Evolutionary conservation across 768 basidiomycete species (phyloP).

Genomic region (Lactarius quietus): DNA sequence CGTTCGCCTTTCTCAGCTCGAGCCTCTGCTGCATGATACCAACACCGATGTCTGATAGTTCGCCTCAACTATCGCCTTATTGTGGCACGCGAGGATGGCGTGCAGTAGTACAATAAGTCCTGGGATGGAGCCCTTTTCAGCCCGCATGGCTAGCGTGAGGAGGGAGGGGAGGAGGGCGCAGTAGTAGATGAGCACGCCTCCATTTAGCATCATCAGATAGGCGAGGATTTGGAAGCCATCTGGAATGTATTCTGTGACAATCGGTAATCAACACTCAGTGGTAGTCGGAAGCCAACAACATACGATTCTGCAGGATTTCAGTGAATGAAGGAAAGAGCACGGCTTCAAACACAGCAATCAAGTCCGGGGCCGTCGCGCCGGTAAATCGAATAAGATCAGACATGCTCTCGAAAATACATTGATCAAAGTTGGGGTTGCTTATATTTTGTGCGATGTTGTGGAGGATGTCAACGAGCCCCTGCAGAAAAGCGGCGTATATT

Average conservation of each 20-base stretch:
- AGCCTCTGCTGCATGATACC: slow-evolving; percentile 85
- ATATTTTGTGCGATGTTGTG: slow-evolving; percentile 92
- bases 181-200: slow-evolving; percentile 70
- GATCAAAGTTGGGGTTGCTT: slow-evolving; percentile 94
- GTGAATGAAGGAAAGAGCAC: slow-evolving; percentile 86
- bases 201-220: slow-evolving; percentile 88
- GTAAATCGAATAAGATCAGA: slow-evolving; percentile 90
- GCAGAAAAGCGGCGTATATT: slow-evolving; percentile 59
- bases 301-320: slow-evolving; percentile 83
- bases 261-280: neutral
- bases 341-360: slow-evolving; percentile 72
- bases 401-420: slow-evolving; percentile 95
- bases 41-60: slow-evolving; percentile 77
- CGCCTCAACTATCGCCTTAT: slow-evolving; percentile 56
- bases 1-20: slow-evolving; percentile 82
- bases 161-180: slow-evolving; percentile 75
- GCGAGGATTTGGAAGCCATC: slow-evolving; percentile 96
- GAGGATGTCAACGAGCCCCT: slow-evolving; percentile 76
- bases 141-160: slow-evolving; percentile 83
- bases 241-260: slow-evolving; percentile 80
- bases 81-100: slow-evolving; percentile 75
- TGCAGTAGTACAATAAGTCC: slow-evolving; percentile 88
- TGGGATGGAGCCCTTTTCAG: slow-evolving; percentile 91
- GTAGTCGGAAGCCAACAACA: slow-evolving; percentile 28
- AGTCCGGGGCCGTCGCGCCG: slow-evolving; percentile 61